phyloP scores from a whole-genome alignment of 2,329 filamentous ascomycete genomes.

The Sporothrix variecibatus region DNA sequence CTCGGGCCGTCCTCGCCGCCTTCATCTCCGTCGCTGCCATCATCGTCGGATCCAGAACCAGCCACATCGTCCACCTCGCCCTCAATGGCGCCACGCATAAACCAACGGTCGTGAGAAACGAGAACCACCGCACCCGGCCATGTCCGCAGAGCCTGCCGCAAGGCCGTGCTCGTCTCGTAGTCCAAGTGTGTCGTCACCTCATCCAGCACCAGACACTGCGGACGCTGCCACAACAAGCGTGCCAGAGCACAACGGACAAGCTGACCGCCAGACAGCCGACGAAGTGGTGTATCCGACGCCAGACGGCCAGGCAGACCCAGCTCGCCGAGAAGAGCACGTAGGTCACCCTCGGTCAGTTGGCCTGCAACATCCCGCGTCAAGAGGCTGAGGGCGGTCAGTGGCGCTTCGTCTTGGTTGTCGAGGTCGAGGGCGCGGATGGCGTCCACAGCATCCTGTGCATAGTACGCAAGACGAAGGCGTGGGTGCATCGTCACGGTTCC shows the following conservation, averaged over 20 bases:
- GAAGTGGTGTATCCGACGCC: conserved; percentile 72
- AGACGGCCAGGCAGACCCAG: conserved; percentile 70
- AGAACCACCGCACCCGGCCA: conserved; percentile 77
- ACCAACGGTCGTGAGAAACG: conserved; percentile 81
- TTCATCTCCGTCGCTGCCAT: conserved; percentile 50
- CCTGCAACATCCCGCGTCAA: conserved; percentile 57
- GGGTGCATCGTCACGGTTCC: conserved; percentile 63
- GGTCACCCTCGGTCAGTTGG: conserved; percentile 64
- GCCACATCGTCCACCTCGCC: conserved; percentile 50
- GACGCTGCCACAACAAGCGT: conserved; percentile 65
- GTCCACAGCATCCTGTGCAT: conserved; percentile 78
- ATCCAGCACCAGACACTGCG: conserved; percentile 74
- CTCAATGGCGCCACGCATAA: conserved; percentile 73
- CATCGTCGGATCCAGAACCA: conserved; percentile 44
- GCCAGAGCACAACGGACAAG: conserved; percentile 68
- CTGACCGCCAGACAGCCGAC: conserved; percentile 78
- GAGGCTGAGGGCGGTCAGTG: conserved; percentile 65
- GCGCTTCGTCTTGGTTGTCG: conserved; percentile 40
- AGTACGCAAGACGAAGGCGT: conserved; percentile 66
- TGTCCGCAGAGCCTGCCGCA: conserved; percentile 64
- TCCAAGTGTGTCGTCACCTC: conserved; percentile 86
- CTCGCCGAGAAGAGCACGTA: conserved; percentile 65
- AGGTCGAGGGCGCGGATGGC: conserved; percentile 59
- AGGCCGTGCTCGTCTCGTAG: conserved; percentile 73
- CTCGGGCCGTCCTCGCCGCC: conserved; percentile 46